Conservation (phyloP, 2,329 filamentous ascomycete genomes). For the Sordariomycetes sp. region DNA sequence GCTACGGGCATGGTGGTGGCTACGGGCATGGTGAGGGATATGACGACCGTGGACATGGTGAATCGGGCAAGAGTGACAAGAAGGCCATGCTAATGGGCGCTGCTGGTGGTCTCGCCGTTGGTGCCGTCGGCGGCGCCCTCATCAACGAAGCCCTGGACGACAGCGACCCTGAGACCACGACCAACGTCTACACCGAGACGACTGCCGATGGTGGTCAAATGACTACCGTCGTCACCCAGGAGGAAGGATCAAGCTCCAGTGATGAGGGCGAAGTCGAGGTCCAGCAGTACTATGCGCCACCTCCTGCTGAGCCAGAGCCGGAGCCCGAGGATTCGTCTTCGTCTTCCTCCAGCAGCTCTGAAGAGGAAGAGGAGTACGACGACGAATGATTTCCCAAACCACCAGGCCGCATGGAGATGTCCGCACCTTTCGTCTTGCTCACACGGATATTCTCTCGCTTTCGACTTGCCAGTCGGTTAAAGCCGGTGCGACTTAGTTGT, state of each 20-base stretch:
- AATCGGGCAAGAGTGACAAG: conserved; percentile 33
- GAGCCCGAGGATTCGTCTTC: not conserved
- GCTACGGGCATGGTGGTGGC: conserved; percentile 8
- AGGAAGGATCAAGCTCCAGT: not conserved
- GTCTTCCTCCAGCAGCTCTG: conserved; percentile 1
- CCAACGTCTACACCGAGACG: not conserved
- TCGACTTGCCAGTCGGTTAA: no score
- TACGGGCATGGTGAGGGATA: conserved; percentile 10
- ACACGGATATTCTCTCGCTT: no score
- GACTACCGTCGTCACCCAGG: not conserved
- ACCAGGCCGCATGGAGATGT: no score
- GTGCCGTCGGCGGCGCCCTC: conserved; percentile 47
- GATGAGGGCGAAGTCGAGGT: conserved; percentile 8
- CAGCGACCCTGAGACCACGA: conserved; percentile 11
- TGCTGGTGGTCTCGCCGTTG: conserved; percentile 48
- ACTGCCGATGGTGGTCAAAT: not conserved
- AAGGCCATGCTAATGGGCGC: conserved; percentile 48
- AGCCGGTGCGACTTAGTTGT: no score
- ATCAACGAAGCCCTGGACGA: conserved; percentile 41
- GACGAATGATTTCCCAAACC: not conserved
- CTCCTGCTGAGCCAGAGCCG: conserved; percentile 8
- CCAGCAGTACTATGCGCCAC: conserved; percentile 9
- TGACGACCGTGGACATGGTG: conserved; percentile 3
- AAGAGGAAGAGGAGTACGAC: conserved; percentile 1
- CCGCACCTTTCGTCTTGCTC: no score